phyloP scores from a whole-genome alignment of 306 rosid genomes.

The Benincasa hispida region DNA sequence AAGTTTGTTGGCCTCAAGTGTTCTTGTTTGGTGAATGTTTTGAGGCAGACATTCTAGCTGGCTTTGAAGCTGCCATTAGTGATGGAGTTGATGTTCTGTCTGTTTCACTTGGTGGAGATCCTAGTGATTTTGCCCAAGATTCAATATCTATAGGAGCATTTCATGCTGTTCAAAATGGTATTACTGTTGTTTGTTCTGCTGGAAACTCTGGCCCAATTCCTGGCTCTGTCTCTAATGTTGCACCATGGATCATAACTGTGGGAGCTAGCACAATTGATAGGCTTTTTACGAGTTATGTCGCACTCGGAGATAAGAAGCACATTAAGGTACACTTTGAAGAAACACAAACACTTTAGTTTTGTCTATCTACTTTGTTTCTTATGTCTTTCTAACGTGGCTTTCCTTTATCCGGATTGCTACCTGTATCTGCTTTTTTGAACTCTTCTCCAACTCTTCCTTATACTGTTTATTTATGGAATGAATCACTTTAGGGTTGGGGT shows the following conservation, averaged over 20 bases:
- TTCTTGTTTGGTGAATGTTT: conserved; percentile 10
- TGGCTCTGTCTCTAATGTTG: conserved; percentile 26
- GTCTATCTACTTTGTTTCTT: too few species aligned
- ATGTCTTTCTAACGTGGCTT: too few species aligned
- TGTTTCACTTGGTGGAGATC: conserved; percentile 18
- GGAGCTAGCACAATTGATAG: conserved; percentile 60
- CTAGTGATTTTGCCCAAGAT: conserved; percentile 10
- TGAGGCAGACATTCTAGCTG: conserved; percentile 46
- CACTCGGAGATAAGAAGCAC: conserved; percentile 33
- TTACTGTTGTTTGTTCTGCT: conserved; percentile 34
- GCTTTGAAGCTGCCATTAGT: conserved; percentile 45
- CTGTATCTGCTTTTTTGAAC: too few species aligned
- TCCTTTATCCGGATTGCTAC: too few species aligned
- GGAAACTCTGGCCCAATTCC: conserved; percentile 47
- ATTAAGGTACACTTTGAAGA: conserved; percentile 6
- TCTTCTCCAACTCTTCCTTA: too few species aligned
- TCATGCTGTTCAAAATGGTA: conserved; percentile 34
- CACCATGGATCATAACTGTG: conserved; percentile 60
- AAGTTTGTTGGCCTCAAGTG: conserved; percentile 49
- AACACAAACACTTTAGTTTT: neutral
- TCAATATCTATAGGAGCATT: conserved; percentile 40
- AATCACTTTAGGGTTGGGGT: too few species aligned
- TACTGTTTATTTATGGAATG: too few species aligned
- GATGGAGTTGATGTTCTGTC: conserved; percentile 64
- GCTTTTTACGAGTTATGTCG: conserved; percentile 19